Base-by-base conservation (phyloP, 768 basidiomycete genomes). In the Hericium erinaceus region DNA sequence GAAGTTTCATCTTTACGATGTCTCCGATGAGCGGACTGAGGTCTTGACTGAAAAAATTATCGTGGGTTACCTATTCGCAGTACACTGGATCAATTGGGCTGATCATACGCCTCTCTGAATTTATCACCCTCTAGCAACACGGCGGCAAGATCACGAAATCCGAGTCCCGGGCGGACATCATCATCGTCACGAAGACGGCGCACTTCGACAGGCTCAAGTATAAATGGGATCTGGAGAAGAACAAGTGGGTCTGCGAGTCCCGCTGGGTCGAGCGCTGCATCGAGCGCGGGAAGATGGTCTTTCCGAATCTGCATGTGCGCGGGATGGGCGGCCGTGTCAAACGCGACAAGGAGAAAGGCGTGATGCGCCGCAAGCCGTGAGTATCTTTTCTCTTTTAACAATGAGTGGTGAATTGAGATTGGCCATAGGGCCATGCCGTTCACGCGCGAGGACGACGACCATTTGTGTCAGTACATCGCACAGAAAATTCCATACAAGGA, bases 211-310 rank as follows among this genome's bases (percentile, higher is more conserved):
- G 11, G 0, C 52, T 60, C 38, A 60, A 60, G 44, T 59, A 57
- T 26, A 53, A 48, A 51, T 62, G 57, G 5, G 59, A 56, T 2
- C 15, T 52, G n/a, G 61, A 56, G 20, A 54, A 22, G 28, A 61
- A 60, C 48, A 56, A 56, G 13, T 41, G 60, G n/a, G 59, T 60
- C 16, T 59, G 48, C 46, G 16, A 60, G 51, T 62, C 61, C 2
- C 59, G 61, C 9, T 62, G 61, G 20, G 52, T 62, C 5, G 61
- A 57, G 48, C 44, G 56, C 20, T 62, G 59, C 38, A 40, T 62
- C 24, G 9, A 50, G 4, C n/a, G 56, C 6, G 18, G 46, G 24
- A 54, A 54, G 40, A 58, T 61, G 28, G 39, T 51, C 20, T 53
- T 57, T 18, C 52, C 38, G 11, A 16, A 50, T 54, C 10, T 7